Percentiles rank a stretch among this genome's conserved stretches.
phyloP scores from a whole-genome alignment of 1,284 basidiomycete genomes.

The Ustilago trichophora region DNA sequence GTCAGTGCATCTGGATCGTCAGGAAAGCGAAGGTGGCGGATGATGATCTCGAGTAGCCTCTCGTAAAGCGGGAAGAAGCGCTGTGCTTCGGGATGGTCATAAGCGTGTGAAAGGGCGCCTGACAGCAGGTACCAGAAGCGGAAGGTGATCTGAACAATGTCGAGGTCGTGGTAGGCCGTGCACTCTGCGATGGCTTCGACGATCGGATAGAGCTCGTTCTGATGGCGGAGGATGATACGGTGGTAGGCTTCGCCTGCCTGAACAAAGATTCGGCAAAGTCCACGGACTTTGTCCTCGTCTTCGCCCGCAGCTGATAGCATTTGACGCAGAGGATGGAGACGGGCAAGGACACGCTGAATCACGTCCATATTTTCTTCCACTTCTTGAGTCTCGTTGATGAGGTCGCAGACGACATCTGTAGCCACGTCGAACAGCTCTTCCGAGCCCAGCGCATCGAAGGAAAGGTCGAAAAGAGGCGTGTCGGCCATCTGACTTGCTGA shows the following conservation, averaged over 20 bases:
- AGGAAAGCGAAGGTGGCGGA: slow-evolving; percentile 92
- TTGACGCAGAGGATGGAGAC: slow-evolving; percentile 50
- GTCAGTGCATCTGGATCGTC: slow-evolving; percentile 74
- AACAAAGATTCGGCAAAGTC: slow-evolving; percentile 88
- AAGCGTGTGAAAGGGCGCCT: slow-evolving; percentile 70
- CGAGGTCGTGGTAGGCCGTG: slow-evolving; percentile 89
- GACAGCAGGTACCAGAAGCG: slow-evolving; percentile 89
- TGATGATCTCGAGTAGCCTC: slow-evolving; percentile 84
- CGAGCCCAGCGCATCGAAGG: slow-evolving; percentile 57
- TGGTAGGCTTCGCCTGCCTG: slow-evolving; percentile 97
- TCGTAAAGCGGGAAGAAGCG: slow-evolving; percentile 83
- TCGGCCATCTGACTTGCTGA: slow-evolving; percentile 74
- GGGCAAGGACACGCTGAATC: slow-evolving; percentile 85
- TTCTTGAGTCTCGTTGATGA: slow-evolving; percentile 98
- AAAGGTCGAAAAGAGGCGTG: slow-evolving; percentile 81
- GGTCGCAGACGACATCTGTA: slow-evolving; percentile 88
- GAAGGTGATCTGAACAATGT: slow-evolving; percentile 97
- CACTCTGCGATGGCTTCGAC: slow-evolving; percentile 95
- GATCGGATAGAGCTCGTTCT: slow-evolving; percentile 88
- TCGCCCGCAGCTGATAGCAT: slow-evolving; percentile 61
- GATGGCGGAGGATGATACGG: slow-evolving; percentile 85
- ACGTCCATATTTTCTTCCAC: slow-evolving; percentile 90
- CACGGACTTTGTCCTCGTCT: slow-evolving; percentile 87
- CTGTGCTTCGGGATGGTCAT: slow-evolving; percentile 50
- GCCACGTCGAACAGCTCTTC: slow-evolving; percentile 91